A percentile compares a stretch with the other conserved stretches of the same genome.
phyloP scores from a whole-genome alignment of 225 moss, liverwort and hornwort species.

The Lunularia cruciata region DNA sequence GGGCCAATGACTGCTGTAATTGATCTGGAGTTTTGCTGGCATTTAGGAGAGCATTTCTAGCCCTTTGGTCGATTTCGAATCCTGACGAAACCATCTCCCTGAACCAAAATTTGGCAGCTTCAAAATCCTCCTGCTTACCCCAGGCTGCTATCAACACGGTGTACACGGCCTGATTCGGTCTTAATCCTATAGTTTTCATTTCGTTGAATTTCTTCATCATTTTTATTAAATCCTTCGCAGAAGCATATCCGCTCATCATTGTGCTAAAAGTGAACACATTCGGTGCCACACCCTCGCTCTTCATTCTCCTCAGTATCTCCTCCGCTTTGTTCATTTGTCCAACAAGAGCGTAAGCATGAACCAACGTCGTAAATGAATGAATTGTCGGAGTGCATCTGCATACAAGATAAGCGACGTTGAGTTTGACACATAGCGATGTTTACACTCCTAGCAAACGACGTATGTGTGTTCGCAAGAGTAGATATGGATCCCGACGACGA shows the following conservation, averaged over 20 bases:
- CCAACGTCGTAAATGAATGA: conserved; percentile 66
- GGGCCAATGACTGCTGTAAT: conserved; percentile 52
- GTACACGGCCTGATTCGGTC: conserved; percentile 70
- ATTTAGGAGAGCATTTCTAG: conserved; percentile 60
- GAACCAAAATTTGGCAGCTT: conserved; percentile 67
- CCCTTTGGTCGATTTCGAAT: conserved; percentile 58
- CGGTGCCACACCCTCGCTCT: conserved; percentile 64
- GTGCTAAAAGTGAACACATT: conserved; percentile 70
- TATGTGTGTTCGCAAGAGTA: no score
- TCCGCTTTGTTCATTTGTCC: conserved; percentile 79
- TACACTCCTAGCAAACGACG: no score
- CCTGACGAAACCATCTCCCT: conserved; percentile 63
- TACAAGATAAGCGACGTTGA: background rate
- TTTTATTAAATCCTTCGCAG: conserved; percentile 43
- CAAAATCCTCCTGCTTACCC: conserved; percentile 61
- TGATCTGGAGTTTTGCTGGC: conserved; percentile 66
- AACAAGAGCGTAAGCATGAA: conserved; percentile 67
- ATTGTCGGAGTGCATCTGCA: conserved; percentile 70
- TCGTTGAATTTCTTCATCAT: conserved; percentile 64
- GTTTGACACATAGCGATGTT: background rate
- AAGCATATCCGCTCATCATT: conserved; percentile 75
- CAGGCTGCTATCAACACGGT: conserved; percentile 72
- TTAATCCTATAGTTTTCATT: conserved; percentile 53
- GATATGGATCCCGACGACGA: no score
- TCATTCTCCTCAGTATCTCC: conserved; percentile 70